Evolutionary conservation across 1,139 yeast species (phyloP).

Genomic region (Kurtzmaniella quercitrusa): DNA sequence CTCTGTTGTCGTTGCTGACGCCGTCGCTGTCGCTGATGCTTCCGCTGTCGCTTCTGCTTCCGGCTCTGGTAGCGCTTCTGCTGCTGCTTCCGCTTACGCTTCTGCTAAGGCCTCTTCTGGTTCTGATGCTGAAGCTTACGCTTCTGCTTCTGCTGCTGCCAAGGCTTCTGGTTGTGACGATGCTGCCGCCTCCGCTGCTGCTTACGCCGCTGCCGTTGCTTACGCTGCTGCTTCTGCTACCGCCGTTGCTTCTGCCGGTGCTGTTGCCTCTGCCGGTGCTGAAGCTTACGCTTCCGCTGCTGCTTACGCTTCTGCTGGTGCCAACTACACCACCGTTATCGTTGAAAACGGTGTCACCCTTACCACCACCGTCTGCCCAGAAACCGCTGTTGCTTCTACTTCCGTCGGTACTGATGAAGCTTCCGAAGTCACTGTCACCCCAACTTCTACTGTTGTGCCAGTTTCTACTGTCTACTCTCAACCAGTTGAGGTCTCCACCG

Average conservation of each 20-base stretch:
- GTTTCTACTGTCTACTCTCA: constrained; percentile 20
- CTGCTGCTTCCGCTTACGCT: background rate
- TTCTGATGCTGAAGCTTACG: background rate
- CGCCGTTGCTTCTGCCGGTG: constrained; percentile 8
- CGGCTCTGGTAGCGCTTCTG: background rate
- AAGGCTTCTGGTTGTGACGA: background rate
- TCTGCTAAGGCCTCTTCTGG: background rate
- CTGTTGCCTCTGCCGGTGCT: background rate
- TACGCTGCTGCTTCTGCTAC: constrained; percentile 1
- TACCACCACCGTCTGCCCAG: constrained; percentile 44
- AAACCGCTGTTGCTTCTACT: constrained; percentile 11
- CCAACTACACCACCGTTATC: constrained; percentile 25
- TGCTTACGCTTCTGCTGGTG: constrained; percentile 10
- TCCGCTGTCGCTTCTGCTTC: constrained; percentile 8
- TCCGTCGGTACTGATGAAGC: constrained; percentile 9
- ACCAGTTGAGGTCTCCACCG: constrained; percentile 6
- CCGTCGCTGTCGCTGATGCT: constrained; percentile 7
- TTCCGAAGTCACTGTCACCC: constrained; percentile 20
- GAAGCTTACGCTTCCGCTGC: constrained; percentile 8
- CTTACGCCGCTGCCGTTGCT: background rate
- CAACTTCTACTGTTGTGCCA: constrained; percentile 33
- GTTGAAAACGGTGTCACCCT: constrained; percentile 26
- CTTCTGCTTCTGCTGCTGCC: background rate
- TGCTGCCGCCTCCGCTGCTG: constrained; percentile 8
- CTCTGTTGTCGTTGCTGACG: constrained; percentile 16